These are phyloP conservation scores for Sporisorium sorghi DNA, from an alignment of 1,284 basidiomycete species.

Conservation along the genomic window DNA sequence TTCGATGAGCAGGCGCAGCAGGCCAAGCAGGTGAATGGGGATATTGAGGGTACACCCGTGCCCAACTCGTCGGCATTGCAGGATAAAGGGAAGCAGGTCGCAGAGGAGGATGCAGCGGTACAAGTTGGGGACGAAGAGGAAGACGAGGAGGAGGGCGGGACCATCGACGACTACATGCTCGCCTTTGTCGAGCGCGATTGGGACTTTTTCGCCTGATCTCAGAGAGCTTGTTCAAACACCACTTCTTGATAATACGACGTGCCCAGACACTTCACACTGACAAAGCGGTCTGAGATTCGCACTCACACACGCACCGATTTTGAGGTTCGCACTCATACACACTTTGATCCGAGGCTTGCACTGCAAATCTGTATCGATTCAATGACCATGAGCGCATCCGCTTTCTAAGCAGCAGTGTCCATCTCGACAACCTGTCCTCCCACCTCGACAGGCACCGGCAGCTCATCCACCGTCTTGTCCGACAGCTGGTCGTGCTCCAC, in stretches of 20 bases:
- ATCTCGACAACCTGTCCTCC: not conserved
- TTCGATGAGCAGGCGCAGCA: constrained; percentile 20
- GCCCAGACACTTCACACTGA: not conserved
- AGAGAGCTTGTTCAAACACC: too few species aligned
- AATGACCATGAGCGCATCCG: not conserved
- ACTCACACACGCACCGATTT: too few species aligned
- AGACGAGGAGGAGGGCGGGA: constrained; percentile 74
- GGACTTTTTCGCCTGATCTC: constrained; percentile 76
- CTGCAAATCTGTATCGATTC: not conserved
- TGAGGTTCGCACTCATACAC: too few species aligned
- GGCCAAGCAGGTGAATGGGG: not conserved
- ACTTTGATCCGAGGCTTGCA: not conserved
- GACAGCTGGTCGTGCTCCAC: constrained; percentile 11
- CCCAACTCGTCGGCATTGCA: constrained; percentile 71
- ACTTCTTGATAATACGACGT: not conserved
- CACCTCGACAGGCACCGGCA: not conserved
- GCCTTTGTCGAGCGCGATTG: constrained; percentile 79
- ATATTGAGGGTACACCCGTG: not conserved
- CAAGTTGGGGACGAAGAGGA: constrained; percentile 73
- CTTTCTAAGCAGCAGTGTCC: constrained; percentile 13
- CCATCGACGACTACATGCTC: constrained; percentile 89
- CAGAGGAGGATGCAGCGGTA: constrained; percentile 73
- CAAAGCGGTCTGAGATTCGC: too few species aligned
- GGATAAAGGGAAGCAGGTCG: too few species aligned
- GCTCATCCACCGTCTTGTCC: constrained; percentile 27